A percentile compares a stretch with the other conserved stretches of the same genome.
These are phyloP conservation scores for Candida xiaguanensis DNA, from an alignment of 805 yeast species.

Conservation along the genomic window DNA sequence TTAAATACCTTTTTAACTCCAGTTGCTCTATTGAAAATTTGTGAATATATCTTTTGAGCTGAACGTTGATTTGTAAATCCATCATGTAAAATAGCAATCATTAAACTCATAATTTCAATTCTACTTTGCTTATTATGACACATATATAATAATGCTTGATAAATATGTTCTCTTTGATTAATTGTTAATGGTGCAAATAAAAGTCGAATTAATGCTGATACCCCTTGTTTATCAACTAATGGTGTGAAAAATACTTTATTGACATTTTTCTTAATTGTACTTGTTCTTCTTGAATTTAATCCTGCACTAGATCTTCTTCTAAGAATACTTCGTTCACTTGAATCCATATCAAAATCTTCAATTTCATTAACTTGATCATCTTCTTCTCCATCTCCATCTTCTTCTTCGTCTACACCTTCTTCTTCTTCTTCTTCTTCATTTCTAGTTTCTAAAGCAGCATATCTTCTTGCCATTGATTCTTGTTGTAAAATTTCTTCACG, in stretches of 20 bases:
- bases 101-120: slow-evolving; percentile 63
- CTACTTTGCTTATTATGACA: slow-evolving; percentile 79
- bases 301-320: slow-evolving; percentile 5
- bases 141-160: slow-evolving; percentile 60
- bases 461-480: slow-evolving; percentile 45
- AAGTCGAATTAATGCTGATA: slow-evolving; percentile 66
- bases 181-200: slow-evolving; percentile 71
- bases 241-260: slow-evolving; percentile 50
- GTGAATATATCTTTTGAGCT: slow-evolving; percentile 58
- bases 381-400: slow-evolving; percentile 8
- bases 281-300: slow-evolving; percentile 10
- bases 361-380: not conserved
- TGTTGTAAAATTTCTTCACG: slow-evolving; percentile 61
- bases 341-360: slow-evolving; percentile 2
- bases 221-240: slow-evolving; percentile 70
- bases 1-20: slow-evolving; percentile 17
- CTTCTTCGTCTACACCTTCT: slow-evolving; percentile 3
- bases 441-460: slow-evolving; percentile 24
- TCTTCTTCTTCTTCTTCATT: slow-evolving; percentile 15
- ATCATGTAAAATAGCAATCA: slow-evolving; percentile 70
- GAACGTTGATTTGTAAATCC: slow-evolving; percentile 62
- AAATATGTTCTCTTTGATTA: slow-evolving; percentile 57
- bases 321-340: not conserved
- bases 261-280: slow-evolving; percentile 6
- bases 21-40: slow-evolving; percentile 49